Evolutionary conservation across 306 rosid species (phyloP), one percentile per base, ranked within the genome.

Genomic region (Cucurbita argyrosperma): DNA sequence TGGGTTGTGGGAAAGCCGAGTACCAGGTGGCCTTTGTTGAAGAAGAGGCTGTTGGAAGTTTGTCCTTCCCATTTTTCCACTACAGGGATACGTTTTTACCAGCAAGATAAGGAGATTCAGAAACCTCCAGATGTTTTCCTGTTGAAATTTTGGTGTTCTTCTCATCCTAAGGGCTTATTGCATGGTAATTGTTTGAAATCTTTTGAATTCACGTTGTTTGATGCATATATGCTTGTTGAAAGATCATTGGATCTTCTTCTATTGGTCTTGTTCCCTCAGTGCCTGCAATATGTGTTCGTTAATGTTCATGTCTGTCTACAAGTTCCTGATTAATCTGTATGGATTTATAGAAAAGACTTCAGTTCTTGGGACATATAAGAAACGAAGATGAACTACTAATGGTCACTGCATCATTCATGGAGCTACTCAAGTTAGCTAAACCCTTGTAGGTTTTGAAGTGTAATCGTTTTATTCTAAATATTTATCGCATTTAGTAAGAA

Each of bases 11-110:
- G 83, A 7, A 85, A 78, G 55, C 74, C 84, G 58, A 74, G 62
- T 47, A 85, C 89, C 7, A 74, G 83, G 57, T 87, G 91, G 91
- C 56, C 57, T 71, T 79, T 87, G 74, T 64, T 87, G 89, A 78
- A 77, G 63, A 87, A 42, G 71, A 85, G 89, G 61, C 71, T 87
- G 64, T 50, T 85, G 55, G 89, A 85, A 76, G 86, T 79, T 67
- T 87, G 91, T 50, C 89, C 89, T 18, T 87, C 89, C 1, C 71
- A 83, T 50, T 78, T 83, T 74, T 79, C 86, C 11, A 87, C 87
- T 18, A 73, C 81, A 0, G 87, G 80, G 37, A 85, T 87, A 66
- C 71, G 51, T 8, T 83, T 77, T 76, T 85, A 85, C 60, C 80
- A 71, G 54, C 78, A 42, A 12, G 82, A 83, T 64, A 79, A 76